Evolutionary conservation across 2,329 filamentous ascomycete genomes (phyloP).

Genomic region (Penicillium aurantiogriseum): DNA sequence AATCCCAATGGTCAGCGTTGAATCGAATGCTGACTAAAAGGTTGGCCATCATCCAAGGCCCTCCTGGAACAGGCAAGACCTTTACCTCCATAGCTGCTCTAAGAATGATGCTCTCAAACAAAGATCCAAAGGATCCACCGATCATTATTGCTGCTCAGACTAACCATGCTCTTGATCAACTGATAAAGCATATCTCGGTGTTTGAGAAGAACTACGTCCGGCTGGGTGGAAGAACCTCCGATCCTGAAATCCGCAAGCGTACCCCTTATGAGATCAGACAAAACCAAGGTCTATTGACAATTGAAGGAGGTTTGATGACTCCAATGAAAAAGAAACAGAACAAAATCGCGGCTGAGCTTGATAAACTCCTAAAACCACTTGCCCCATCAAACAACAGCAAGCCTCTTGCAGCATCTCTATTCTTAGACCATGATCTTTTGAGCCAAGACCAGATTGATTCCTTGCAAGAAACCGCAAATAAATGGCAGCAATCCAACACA

Average conservation of each 20-base stretch:
- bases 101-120: constrained; percentile 62
- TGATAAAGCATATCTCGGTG: constrained; percentile 62
- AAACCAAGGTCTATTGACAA: constrained; percentile 28
- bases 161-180: constrained; percentile 85
- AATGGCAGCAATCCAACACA: constrained; percentile 37
- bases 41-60: constrained; percentile 77
- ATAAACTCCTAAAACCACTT: constrained; percentile 46
- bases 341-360: constrained; percentile 44
- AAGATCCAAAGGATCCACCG: constrained; percentile 57
- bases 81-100: constrained; percentile 74
- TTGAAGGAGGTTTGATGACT: constrained; percentile 43
- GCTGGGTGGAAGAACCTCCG: constrained; percentile 68
- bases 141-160: constrained; percentile 83
- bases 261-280: constrained; percentile 64
- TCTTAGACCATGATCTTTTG: constrained; percentile 59
- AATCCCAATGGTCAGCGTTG: constrained; percentile 68
- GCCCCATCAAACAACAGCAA: constrained; percentile 32
- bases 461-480: constrained; percentile 51
- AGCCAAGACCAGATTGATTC: constrained; percentile 63
- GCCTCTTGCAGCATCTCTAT: constrained; percentile 54
- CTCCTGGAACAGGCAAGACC: constrained; percentile 78
- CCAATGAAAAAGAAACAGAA: constrained; percentile 45
- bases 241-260: constrained; percentile 62
- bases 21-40: constrained; percentile 68
- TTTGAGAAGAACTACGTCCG: constrained; percentile 65